Conservation (phyloP, 768 basidiomycete species). For the Tephrocybe sp. region DNA sequence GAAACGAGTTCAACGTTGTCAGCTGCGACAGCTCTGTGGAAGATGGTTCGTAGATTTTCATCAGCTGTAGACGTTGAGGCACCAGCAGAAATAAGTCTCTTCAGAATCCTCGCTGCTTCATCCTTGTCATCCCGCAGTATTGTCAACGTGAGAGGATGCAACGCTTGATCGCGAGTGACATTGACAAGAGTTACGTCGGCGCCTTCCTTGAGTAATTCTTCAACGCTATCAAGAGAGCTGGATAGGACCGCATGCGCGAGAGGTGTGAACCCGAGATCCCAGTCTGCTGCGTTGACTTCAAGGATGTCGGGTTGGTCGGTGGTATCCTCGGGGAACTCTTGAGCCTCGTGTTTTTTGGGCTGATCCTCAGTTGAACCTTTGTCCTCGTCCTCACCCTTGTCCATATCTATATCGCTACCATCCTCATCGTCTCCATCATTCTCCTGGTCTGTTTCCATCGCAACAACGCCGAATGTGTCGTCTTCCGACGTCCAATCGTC, state of each 20-base stretch:
- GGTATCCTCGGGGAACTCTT: slow-evolving; percentile 48
- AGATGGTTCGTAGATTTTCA: slow-evolving; percentile 36
- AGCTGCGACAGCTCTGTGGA: slow-evolving; percentile 36
- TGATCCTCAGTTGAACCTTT: slow-evolving; percentile 16
- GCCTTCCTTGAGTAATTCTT: slow-evolving; percentile 45
- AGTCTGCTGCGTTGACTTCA: slow-evolving; percentile 53
- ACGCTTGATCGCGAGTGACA: slow-evolving; percentile 13
- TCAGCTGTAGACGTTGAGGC: slow-evolving; percentile 44
- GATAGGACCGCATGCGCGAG: slow-evolving; percentile 51
- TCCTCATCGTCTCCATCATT: slow-evolving; percentile 28
- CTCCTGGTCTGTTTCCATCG: slow-evolving; percentile 24
- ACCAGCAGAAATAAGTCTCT: slow-evolving; percentile 39
- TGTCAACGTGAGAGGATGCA: slow-evolving; percentile 41
- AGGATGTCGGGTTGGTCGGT: slow-evolving; percentile 53
- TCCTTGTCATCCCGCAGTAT: slow-evolving; percentile 42
- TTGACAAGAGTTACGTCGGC: slow-evolving; percentile 41
- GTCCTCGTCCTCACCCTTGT: slow-evolving; percentile 22
- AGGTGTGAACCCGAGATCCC: slow-evolving; percentile 58
- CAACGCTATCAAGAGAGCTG: slow-evolving; percentile 43
- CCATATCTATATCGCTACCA: slow-evolving; percentile 22
- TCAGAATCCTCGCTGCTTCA: slow-evolving; percentile 36
- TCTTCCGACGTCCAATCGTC: slow-evolving; percentile 53
- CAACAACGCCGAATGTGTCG: slow-evolving; percentile 27
- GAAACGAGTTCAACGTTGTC: slow-evolving; percentile 38
- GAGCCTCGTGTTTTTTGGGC: slow-evolving; percentile 21